Conservation (phyloP, 2,329 filamentous ascomycete species). For the Cercospora zeae-maydis region DNA sequence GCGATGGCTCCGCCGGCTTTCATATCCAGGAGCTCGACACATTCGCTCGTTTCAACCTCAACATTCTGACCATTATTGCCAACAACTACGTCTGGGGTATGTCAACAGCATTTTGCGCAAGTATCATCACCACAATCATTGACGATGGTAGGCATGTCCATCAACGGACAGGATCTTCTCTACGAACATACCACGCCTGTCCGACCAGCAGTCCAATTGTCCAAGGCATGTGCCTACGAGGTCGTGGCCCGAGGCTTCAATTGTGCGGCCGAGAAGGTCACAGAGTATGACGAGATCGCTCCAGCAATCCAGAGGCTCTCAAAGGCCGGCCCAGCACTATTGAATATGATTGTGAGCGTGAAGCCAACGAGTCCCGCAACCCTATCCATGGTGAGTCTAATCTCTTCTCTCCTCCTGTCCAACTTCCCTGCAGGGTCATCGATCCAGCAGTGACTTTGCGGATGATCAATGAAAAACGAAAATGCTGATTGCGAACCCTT, state of each 20-base stretch:
- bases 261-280: constrained; percentile 31
- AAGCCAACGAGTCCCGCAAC: constrained; percentile 39
- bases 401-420: neutral
- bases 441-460: no score
- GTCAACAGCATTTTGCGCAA: neutral
- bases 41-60: constrained; percentile 41
- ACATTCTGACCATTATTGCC: constrained; percentile 43
- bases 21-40: constrained; percentile 48
- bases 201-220: constrained; percentile 33
- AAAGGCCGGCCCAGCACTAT: constrained; percentile 33
- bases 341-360: constrained; percentile 43
- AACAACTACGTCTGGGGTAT: constrained; percentile 44
- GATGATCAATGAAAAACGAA: neutral
- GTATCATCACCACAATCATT: neutral
- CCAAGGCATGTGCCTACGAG: constrained; percentile 39
- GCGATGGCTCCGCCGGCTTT: constrained; percentile 47
- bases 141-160: constrained; percentile 39
- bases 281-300: constrained; percentile 32
- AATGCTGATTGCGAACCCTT: neutral
- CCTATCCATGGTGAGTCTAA: constrained; percentile 38
- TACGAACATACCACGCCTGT: constrained; percentile 37
- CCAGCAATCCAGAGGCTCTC: constrained; percentile 36
- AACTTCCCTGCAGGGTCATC: no score
- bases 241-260: constrained; percentile 44
- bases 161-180: constrained; percentile 45